Base-by-base conservation (phyloP, 305 asterid species). In the Solanum hybrid region DNA sequence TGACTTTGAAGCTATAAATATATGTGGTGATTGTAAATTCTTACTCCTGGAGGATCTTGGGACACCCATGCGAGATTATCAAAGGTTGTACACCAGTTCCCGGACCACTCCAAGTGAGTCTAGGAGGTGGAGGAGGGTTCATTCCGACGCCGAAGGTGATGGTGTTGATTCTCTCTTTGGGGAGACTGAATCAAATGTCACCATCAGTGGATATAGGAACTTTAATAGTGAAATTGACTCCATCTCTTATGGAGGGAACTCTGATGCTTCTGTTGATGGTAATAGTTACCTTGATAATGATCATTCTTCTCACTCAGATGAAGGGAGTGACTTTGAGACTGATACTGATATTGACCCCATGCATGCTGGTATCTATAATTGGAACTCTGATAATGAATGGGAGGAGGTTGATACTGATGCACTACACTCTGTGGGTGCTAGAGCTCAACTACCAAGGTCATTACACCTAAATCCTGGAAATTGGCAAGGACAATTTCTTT, bases 301-400 rank as follows among this genome's bases (percentile, higher is more conserved):
- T 66, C 92, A 92, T 84, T 91, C 91, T 81, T 93, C 88, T 85
- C 92, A 82, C 88, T 90, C 90, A 32, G 92, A 87, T 92, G 93
- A 92, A 90, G 95, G 89, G 84, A 93, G 96, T 90, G 98, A 92
- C 45, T 76, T 87, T 22, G 98, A 96, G 42, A 93, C 94, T 91
- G 98, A 95, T 90, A 94, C 93, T 69, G 99, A 96, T 92, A 95
- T 97, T 72, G 98, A 97, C 87, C 99, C 99, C 45, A 97, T 96
- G 99, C 94, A 95, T 90, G 98, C 97, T 0, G 99, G 99, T 64
- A 90, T 92, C 34, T 93, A 92, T 92, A 95, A 87, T 4, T 96
- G 98, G 98, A 92, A 94, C 92, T 94, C 95, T 1, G 98, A 95
- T 45, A 93, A 93, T 92, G 96, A 91, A 37, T 94, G 95, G 98